phyloP scores from a whole-genome alignment of 2,329 filamentous ascomycete genomes.

The Colletotrichum incanum region DNA sequence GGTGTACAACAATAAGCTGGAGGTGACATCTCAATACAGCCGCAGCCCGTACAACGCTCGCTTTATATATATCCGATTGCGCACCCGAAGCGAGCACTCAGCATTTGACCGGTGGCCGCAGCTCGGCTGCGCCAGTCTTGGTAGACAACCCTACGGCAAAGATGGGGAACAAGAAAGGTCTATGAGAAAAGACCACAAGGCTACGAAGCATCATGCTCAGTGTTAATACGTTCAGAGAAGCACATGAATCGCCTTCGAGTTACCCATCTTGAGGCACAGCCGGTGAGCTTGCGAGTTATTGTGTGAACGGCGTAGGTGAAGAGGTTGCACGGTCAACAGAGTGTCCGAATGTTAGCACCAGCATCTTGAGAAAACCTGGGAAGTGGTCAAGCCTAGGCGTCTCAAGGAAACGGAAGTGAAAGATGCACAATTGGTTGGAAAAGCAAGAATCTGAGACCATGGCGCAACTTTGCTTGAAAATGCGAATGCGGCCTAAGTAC shows the following conservation, averaged over 20 bases:
- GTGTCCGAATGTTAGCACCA: neutral
- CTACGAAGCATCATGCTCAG: neutral
- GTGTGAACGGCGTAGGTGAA: neutral
- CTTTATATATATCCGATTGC: neutral
- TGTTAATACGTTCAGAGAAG: neutral
- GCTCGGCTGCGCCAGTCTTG: neutral
- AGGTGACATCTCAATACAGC: neutral
- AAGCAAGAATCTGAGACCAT: conserved; percentile 1
- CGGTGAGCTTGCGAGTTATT: neutral
- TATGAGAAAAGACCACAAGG: neutral
- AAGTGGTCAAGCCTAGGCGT: neutral
- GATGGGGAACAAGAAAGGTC: neutral
- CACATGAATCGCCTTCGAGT: neutral
- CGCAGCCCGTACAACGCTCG: neutral
- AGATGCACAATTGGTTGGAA: neutral
- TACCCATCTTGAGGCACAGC: neutral
- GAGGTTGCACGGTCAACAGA: neutral
- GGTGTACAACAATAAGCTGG: neutral
- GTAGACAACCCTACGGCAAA: neutral
- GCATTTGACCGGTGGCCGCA: no score
- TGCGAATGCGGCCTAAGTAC: neutral
- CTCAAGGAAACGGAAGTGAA: neutral
- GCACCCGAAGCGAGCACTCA: no score
- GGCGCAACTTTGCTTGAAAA: conserved; percentile 1
- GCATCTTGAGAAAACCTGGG: no score